phyloP scores from a whole-genome alignment of 2,329 filamentous ascomycete genomes.

The Aspergillus sp. region DNA sequence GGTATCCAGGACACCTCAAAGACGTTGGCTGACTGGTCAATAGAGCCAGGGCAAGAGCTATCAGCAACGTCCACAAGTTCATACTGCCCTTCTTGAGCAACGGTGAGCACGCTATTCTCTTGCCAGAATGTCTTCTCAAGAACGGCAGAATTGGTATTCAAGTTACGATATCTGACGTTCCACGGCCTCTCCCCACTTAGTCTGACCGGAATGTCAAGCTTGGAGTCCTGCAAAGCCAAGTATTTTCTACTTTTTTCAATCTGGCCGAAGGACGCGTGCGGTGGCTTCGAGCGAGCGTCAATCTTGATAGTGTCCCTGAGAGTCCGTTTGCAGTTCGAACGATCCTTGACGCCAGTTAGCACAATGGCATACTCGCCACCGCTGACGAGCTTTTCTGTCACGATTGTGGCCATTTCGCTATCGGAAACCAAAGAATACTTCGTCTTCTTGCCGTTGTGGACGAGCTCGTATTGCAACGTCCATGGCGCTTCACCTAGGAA shows the following conservation, averaged over 20 bases:
- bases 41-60: conserved; percentile 74
- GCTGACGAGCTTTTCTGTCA: conserved; percentile 70
- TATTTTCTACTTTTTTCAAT: conserved; percentile 77
- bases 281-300: conserved; percentile 82
- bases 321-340: conserved; percentile 80
- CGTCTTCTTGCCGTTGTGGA: conserved; percentile 83
- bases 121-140: conserved; percentile 52
- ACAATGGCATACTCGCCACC: conserved; percentile 90
- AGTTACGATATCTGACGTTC: conserved; percentile 73
- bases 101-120: conserved; percentile 69
- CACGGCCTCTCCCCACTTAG: conserved; percentile 85
- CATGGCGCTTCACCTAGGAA: conserved; percentile 85
- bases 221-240: conserved; percentile 73
- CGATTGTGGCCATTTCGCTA: conserved; percentile 66
- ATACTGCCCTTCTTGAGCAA: conserved; percentile 71
- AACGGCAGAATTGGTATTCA: conserved; percentile 55
- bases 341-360: conserved; percentile 82
- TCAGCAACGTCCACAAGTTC: conserved; percentile 78
- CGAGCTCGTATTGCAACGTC: conserved; percentile 85
- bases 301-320: conserved; percentile 84
- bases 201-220: conserved; percentile 75
- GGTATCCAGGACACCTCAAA: conserved; percentile 87
- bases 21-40: conserved; percentile 70
- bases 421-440: conserved; percentile 68
- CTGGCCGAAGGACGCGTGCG: conserved; percentile 80